Evolutionary conservation across 768 basidiomycete genomes (phyloP).

Genomic region (Hebeloma cylindrosporum): DNA sequence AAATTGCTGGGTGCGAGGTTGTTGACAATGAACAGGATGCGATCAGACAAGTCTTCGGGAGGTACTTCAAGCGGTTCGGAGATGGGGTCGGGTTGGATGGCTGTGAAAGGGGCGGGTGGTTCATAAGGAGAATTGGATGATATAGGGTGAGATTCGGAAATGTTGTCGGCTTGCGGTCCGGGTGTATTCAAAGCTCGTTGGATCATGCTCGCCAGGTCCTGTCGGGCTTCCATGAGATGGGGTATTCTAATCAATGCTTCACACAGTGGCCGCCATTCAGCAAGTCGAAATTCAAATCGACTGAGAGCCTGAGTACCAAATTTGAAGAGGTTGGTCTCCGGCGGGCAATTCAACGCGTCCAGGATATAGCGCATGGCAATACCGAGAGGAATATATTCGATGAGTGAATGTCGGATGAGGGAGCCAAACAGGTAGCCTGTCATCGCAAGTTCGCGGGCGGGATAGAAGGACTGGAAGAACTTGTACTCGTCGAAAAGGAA

Average conservation of each 20-base stretch:
- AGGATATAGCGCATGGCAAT: constrained; percentile 97
- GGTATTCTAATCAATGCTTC: constrained; percentile 86
- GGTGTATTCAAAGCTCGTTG: constrained; percentile 66
- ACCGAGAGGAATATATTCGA: constrained; percentile 91
- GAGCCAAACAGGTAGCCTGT: constrained; percentile 96
- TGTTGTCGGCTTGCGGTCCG: constrained; percentile 43
- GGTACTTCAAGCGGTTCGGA: constrained; percentile 68
- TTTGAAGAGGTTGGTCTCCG: constrained; percentile 91
- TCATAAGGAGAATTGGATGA: constrained; percentile 26
- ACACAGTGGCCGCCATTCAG: constrained; percentile 93
- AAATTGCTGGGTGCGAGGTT: constrained; percentile 95
- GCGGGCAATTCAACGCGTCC: constrained; percentile 88
- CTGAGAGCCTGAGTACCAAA: constrained; percentile 92
- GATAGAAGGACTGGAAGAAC: constrained; percentile 97
- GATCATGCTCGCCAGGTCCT: constrained; percentile 73
- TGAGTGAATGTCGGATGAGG: constrained; percentile 88
- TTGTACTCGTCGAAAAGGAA: constrained; percentile 99
- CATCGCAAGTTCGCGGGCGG: constrained; percentile 90
- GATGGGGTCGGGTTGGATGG: constrained; percentile 72
- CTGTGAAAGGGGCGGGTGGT: constrained; percentile 51
- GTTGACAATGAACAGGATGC: constrained; percentile 96
- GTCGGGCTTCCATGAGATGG: constrained; percentile 80
- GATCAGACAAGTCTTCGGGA: constrained; percentile 86
- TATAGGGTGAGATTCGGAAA: constrained; percentile 36
- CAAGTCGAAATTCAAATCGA: constrained; percentile 82